Base-by-base conservation (phyloP, 2,329 filamentous ascomycete species). In the Clonostachys sp. region DNA sequence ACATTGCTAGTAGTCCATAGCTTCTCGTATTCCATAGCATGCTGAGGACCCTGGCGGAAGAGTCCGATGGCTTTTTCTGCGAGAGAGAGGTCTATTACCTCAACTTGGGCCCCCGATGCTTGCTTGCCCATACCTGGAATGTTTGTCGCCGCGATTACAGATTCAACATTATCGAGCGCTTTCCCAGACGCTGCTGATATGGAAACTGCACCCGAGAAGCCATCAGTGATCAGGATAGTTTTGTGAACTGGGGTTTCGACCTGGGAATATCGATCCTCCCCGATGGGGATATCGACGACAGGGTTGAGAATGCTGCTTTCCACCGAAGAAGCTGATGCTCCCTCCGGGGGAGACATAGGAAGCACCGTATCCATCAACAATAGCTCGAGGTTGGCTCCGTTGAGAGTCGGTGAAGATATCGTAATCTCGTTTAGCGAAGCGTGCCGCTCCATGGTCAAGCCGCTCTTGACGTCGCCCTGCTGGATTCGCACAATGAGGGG, bases 211-310 rank as follows among this genome's bases (percentile, higher is more conserved):
- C 87, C 89, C 46, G 80, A 70, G 3, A 95, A 68, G 0, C 89
- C 91, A 44, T 88, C 78, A 0, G 83, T 84, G 9, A 95, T 78
- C 10, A 96, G 57, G 14, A 96, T 67, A 1, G 86, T 82, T 60
- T 85, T 88, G 61, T 97, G 92, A 2, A 96, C 90, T 0, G 92
- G 91, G 41, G 89, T 90, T 7, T 83, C 81, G 40, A 94, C 75
- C 14, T 83, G 78, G 12, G 83, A 83, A 48, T 82, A 77, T 51
- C 82, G 75, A 9, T 84, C 83, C 14, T 80, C 81, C 50, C 75
- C 76, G 13, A 86, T 83, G 6, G 80, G 81, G 40, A 89, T 87
- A 17, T 88, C 83, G 34, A 95, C 77, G 1, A 76, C 77, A 4
- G 91, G 91, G 16, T 89, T 85, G n/a, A 96, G 75, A 12, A 91